Evolutionary conservation across 306 rosid genomes (phyloP), one percentile per base, ranked within the genome.

Genomic region (Quercus parvula): DNA sequence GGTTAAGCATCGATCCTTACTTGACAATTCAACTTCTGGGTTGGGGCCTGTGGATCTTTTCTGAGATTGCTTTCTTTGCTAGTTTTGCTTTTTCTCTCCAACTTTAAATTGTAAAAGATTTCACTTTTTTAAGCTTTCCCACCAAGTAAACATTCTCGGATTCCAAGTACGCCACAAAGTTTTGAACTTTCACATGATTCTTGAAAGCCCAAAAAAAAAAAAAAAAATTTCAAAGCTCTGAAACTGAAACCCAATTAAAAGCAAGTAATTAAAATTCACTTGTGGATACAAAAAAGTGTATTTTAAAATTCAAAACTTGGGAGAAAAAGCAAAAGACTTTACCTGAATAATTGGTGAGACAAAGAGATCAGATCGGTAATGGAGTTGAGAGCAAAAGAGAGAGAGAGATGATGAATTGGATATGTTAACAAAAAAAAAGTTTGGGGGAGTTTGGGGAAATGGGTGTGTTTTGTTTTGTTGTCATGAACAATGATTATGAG

Each of bases 1-100:
- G 78, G 68, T 85, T 82, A n/a, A 41, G 85, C 90, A 88, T 87
- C 83, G 30, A 88, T 90, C 84, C 91, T 88, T 89, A 84, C 94
- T 87, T 85, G 94, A 58, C 61, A 77, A 63, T 82, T 82, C 83
- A 63, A 83, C 83, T 85, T 41, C 46, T 41, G 46, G 46, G 46
- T 8, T 86, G 79, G 61, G 89, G 78, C 82, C 2, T 55, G 84
- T 83, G 44, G 82, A 83, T 86, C 86, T 84, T 88, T 83, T 41
- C 46, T 51, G 71, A 59, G 75, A 81, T 75, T 81, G 78, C 71
- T 79, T 68, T 75, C 71, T 83, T 79, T 76, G 68, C 62, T 30
- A 54, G 76, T 69, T 31, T 35, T 49, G 72, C 55, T 75, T 79
- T 70, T 79, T 73, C 88, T 79, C 57, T 73, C 71, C 74, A 1